Percentiles rank a stretch among this genome's conserved stretches.
These are phyloP conservation scores for Wallacemonas collosoma DNA, from an alignment of 208 protist genomes.

Conservation along the genomic window DNA sequence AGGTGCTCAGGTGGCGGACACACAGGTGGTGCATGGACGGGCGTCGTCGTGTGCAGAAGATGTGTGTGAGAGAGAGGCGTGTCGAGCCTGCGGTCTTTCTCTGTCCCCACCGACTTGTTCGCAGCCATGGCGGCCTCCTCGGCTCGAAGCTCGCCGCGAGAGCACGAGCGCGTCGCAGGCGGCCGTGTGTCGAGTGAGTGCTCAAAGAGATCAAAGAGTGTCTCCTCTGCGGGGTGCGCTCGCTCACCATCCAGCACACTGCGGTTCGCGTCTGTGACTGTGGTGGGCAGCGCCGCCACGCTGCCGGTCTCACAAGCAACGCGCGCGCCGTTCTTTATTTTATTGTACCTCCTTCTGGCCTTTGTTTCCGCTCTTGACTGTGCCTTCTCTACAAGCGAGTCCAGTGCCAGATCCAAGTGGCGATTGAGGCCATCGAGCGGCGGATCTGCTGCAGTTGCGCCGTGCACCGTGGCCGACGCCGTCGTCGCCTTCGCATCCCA, in stretches of 20 bases:
- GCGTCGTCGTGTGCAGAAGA: background rate
- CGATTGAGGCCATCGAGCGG: background rate
- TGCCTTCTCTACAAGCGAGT: background rate
- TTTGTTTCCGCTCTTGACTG: background rate
- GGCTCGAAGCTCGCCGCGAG: no score
- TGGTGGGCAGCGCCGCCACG: no score
- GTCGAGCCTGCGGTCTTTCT: background rate
- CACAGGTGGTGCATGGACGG: background rate
- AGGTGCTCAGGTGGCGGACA: constrained; percentile 1
- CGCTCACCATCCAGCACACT: no score
- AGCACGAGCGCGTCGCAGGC: no score
- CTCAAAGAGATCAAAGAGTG: background rate
- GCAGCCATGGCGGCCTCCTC: no score
- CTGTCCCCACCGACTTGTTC: background rate
- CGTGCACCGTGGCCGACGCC: background rate
- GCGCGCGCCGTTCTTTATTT: no score
- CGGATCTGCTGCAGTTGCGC: no score
- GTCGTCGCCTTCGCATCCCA: background rate
- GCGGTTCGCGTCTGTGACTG: no score
- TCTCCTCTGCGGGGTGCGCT: background rate
- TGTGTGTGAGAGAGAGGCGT: background rate
- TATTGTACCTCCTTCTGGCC: no score
- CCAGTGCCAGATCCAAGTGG: background rate
- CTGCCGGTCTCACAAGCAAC: no score
- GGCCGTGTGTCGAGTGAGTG: background rate